Conservation (phyloP, 192 early-diverging fungal species). For the Cladochytrium replicatum region DNA sequence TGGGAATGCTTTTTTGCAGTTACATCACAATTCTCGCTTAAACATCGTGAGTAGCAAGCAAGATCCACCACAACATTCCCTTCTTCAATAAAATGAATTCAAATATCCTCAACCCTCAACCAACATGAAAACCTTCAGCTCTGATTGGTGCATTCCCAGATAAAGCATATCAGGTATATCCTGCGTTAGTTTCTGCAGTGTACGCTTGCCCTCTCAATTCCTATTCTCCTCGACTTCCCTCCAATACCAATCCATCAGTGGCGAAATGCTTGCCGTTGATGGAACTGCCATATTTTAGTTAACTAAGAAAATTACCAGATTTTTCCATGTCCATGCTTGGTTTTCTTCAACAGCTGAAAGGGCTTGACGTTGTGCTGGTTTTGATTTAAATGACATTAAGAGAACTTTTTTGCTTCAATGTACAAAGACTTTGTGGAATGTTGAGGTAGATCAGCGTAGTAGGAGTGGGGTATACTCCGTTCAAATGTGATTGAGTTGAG, state of each 20-base stretch:
- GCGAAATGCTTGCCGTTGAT: conserved; percentile 51
- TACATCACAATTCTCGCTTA: too few species aligned
- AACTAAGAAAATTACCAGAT: conserved; percentile 64
- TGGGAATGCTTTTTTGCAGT: too few species aligned
- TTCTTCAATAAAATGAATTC: conserved; percentile 37
- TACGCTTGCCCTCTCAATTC: too few species aligned
- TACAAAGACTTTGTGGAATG: too few species aligned
- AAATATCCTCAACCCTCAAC: conserved; percentile 26
- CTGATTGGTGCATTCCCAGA: conserved; percentile 24
- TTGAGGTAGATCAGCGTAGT: too few species aligned
- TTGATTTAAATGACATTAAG: conserved; percentile 33
- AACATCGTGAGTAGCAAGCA: too few species aligned
- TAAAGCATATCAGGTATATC: conserved; percentile 6
- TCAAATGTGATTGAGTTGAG: too few species aligned
- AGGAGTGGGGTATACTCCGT: too few species aligned
- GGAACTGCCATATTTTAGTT: conserved; percentile 42
- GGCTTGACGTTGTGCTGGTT: conserved; percentile 54
- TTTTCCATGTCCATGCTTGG: conserved; percentile 53
- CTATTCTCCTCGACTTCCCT: background rate
- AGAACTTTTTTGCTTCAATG: conserved; percentile 21
- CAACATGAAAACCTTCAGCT: too few species aligned
- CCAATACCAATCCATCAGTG: conserved; percentile 41
- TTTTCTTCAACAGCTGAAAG: conserved; percentile 48
- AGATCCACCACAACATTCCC: too few species aligned
- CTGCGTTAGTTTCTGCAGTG: conserved; percentile 3